These are phyloP conservation scores for Suillus brevipes DNA, from an alignment of 768 basidiomycete genomes.

Conservation along the genomic window DNA sequence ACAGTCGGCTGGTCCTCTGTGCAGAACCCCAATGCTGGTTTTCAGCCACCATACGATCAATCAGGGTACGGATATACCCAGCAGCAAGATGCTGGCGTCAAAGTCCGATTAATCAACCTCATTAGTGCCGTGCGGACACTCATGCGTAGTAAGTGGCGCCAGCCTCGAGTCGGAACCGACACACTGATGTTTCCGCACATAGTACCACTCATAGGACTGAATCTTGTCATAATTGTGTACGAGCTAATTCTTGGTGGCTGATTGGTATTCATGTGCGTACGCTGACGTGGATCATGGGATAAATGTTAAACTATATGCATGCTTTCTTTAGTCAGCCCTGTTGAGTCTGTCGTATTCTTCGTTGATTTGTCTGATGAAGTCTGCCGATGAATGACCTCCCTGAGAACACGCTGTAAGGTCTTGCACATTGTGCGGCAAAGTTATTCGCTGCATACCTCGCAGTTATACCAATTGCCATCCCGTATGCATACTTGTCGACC, in stretches of 20 bases:
- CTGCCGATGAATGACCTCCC: slow-evolving; percentile 71
- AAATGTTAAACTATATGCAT: slow-evolving; percentile 9
- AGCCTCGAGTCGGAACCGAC: slow-evolving; percentile 10
- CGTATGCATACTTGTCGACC: slow-evolving; percentile 68
- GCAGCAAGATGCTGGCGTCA: slow-evolving; percentile 64
- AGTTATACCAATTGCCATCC: slow-evolving; percentile 77
- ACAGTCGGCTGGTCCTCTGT: slow-evolving; percentile 88
- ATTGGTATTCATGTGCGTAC: slow-evolving; percentile 20
- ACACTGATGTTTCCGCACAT: slow-evolving; percentile 15
- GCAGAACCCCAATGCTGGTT: slow-evolving; percentile 55
- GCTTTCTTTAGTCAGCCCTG: slow-evolving; percentile 24
- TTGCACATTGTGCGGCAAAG: not conserved
- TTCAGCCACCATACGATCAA: slow-evolving; percentile 70
- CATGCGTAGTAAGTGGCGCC: slow-evolving; percentile 82
- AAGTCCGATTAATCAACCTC: slow-evolving; percentile 85
- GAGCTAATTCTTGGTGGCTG: slow-evolving; percentile 70
- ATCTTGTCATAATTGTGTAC: slow-evolving; percentile 84
- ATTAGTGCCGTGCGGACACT: slow-evolving; percentile 94
- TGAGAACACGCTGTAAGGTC: slow-evolving; percentile 27
- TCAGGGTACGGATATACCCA: slow-evolving; percentile 54
- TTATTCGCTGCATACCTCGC: slow-evolving; percentile 53
- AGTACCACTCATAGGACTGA: slow-evolving; percentile 92
- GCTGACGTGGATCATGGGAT: slow-evolving; percentile 14
- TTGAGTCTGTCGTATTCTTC: slow-evolving; percentile 72
- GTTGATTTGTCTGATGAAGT: slow-evolving; percentile 79